A percentile compares a stretch with the other conserved stretches of the same genome.
phyloP scores from a whole-genome alignment of 176 grass and related monocot species.

The Aechmea fasciata region DNA sequence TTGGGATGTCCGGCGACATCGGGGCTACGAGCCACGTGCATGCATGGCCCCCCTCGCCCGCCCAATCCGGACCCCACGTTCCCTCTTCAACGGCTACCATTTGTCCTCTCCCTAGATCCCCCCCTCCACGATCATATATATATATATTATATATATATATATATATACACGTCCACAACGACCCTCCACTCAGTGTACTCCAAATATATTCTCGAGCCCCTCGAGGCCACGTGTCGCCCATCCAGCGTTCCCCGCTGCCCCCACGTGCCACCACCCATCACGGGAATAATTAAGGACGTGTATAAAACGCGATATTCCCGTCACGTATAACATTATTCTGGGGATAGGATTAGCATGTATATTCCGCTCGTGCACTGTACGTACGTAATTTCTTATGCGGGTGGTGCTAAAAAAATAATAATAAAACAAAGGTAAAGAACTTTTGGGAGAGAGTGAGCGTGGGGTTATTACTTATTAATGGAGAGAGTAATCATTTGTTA shows the following conservation, averaged over 20 bases:
- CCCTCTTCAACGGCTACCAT: constrained; percentile 20
- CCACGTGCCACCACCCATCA: constrained; percentile 19
- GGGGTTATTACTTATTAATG: background rate
- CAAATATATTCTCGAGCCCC: constrained; percentile 23
- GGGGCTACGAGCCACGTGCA: constrained; percentile 40
- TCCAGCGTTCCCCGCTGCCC: constrained; percentile 14
- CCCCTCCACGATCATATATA: too few relatives aligned
- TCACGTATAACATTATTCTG: background rate
- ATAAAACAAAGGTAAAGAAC: background rate
- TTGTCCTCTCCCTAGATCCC: constrained; percentile 23
- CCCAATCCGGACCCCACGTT: constrained; percentile 9
- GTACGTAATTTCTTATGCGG: too few relatives aligned
- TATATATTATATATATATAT: too few relatives aligned
- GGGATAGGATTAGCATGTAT: background rate
- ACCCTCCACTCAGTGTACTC: constrained; percentile 1
- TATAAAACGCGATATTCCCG: background rate
- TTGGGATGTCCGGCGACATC: constrained; percentile 38
- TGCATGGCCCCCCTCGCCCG: constrained; percentile 3
- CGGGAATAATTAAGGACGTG: constrained; percentile 12
- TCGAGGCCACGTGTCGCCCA: constrained; percentile 28
- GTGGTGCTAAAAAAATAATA: too few relatives aligned
- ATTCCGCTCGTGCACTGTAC: too few relatives aligned
- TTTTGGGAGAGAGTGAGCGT: background rate
- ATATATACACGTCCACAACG: constrained; percentile 9
- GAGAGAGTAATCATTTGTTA: constrained; percentile 13